phyloP scores from a whole-genome alignment of 2,329 filamentous ascomycete genomes.

The Xylaria sp. region DNA sequence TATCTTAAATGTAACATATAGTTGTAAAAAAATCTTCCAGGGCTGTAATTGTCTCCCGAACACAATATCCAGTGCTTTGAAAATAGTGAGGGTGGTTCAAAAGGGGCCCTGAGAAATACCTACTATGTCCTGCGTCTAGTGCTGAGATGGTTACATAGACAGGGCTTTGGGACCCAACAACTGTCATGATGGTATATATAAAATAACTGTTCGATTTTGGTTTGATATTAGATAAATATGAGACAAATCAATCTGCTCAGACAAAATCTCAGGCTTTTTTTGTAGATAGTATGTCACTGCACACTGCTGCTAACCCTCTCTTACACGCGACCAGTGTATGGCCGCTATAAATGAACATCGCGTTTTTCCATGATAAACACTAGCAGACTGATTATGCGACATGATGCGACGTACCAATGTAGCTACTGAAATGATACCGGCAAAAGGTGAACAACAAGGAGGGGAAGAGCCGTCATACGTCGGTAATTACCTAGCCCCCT shows the following conservation, averaged over 20 bases:
- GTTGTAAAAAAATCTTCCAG: background rate
- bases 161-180: background rate
- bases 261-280: background rate
- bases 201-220: too few species aligned
- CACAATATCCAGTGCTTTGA: background rate
- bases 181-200: conserved; percentile 15
- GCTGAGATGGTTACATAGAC: conserved; percentile 52
- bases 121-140: conserved; percentile 53
- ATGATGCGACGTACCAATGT: background rate
- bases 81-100: background rate
- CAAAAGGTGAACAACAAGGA: conserved; percentile 15
- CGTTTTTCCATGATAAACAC: too few species aligned
- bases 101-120: background rate
- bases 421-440: conserved; percentile 9
- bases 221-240: too few species aligned
- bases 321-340: background rate
- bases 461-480: background rate
- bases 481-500: conserved; percentile 18
- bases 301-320: background rate
- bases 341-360: too few species aligned
- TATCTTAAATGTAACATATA: background rate
- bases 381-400: background rate
- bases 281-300: background rate
- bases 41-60: background rate
- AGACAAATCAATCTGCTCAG: background rate